phyloP scores from a whole-genome alignment of 208 protist genomes.

The Leishmania tropica region DNA sequence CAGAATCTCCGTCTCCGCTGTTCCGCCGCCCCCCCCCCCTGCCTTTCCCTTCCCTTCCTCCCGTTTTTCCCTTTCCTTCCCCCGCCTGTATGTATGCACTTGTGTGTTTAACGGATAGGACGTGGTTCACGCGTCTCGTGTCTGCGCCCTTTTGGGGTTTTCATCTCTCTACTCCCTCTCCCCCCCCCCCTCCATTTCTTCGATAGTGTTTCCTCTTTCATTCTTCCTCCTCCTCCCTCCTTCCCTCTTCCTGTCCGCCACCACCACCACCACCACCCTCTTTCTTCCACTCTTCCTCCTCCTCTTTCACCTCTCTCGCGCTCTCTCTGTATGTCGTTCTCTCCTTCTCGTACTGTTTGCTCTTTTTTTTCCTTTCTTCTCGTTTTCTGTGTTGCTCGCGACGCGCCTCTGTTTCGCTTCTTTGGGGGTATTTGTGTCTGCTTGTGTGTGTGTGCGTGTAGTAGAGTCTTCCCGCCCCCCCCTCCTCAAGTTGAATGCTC shows the following conservation, averaged over 20 bases:
- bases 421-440: not conserved
- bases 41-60: not conserved
- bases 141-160: not conserved
- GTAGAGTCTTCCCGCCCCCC: not conserved
- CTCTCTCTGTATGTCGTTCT: not conserved
- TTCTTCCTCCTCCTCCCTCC: not conserved
- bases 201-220: not conserved
- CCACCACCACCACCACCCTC: no score
- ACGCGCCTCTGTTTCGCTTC: not conserved
- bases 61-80: not conserved
- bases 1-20: slow-evolving; percentile 1
- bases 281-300: no score
- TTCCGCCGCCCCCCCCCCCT: not conserved
- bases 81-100: not conserved
- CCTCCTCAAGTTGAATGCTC: no score
- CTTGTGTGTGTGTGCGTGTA: not conserved
- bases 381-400: not conserved
- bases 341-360: not conserved
- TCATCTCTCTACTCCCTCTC: not conserved
- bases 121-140: not conserved
- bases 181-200: not conserved
- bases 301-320: no score
- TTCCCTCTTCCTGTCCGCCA: no score
- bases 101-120: not conserved
- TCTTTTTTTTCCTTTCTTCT: not conserved